Conservation (phyloP, 1,284 basidiomycete genomes). For the Coniferiporia weirii region DNA sequence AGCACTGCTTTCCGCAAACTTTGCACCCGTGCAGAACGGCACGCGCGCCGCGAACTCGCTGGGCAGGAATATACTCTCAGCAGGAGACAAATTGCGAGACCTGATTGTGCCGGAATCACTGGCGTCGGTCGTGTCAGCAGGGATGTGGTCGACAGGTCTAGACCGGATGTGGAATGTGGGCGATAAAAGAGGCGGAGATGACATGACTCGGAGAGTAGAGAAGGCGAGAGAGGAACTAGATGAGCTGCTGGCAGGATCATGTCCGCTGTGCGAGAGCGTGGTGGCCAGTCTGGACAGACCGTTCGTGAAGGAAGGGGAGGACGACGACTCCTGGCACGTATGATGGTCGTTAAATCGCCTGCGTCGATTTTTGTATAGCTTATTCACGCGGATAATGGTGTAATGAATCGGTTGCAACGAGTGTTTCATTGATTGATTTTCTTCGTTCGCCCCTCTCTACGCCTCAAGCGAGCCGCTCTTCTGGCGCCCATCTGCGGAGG, state of each 20-base stretch:
- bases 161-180: slow-evolving; percentile 32
- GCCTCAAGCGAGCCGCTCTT: slow-evolving; percentile 64
- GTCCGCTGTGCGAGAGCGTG: slow-evolving; percentile 88
- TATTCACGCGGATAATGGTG: background rate
- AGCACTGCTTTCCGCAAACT: slow-evolving; percentile 68
- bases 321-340: slow-evolving; percentile 76
- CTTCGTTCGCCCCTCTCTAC: slow-evolving; percentile 67
- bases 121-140: slow-evolving; percentile 63
- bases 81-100: slow-evolving; percentile 84
- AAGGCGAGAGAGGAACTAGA: slow-evolving; percentile 78
- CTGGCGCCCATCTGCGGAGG: slow-evolving; percentile 65
- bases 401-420: slow-evolving; percentile 4
- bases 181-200: slow-evolving; percentile 38
- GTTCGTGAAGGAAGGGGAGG: slow-evolving; percentile 78
- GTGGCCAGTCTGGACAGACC: slow-evolving; percentile 81
- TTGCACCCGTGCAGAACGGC: slow-evolving; percentile 54
- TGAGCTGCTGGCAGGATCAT: slow-evolving; percentile 79
- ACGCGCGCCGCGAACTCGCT: slow-evolving; percentile 53
- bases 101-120: slow-evolving; percentile 90
- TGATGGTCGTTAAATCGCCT: slow-evolving; percentile 30
- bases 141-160: slow-evolving; percentile 57
- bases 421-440: slow-evolving; percentile 62
- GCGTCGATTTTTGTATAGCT: slow-evolving; percentile 2
- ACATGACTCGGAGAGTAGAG: slow-evolving; percentile 57
- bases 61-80: slow-evolving; percentile 79